phyloP scores from a whole-genome alignment of 192 early-diverging fungal species.

The Tieghemiomyces parasiticus region DNA sequence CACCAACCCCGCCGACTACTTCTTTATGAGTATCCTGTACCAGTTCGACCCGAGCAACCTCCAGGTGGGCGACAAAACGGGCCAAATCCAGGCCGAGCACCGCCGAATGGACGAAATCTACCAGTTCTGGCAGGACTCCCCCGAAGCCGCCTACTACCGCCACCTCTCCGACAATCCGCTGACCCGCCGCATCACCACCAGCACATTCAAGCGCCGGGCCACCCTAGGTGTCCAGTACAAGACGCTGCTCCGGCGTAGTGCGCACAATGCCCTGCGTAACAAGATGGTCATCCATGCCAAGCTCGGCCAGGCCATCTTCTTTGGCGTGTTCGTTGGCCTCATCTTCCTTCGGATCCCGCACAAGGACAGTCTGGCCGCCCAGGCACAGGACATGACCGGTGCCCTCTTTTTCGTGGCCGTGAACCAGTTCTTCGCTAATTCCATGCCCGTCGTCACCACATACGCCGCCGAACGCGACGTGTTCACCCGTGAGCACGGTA shows the following conservation, averaged over 20 bases:
- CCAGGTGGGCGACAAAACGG: background rate
- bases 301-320: constrained; percentile 23
- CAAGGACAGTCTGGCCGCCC: constrained; percentile 14
- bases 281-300: constrained; percentile 29
- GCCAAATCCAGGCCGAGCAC: constrained; percentile 1
- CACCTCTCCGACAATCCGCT: constrained; percentile 8
- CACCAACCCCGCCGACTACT: constrained; percentile 38
- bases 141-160: constrained; percentile 5
- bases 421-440: constrained; percentile 25
- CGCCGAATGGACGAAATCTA: constrained; percentile 14
- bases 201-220: constrained; percentile 18
- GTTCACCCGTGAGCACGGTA: constrained; percentile 37
- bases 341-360: constrained; percentile 32
- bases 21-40: constrained; percentile 39
- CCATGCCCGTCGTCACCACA: constrained; percentile 29
- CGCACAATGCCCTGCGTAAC: constrained; percentile 32
- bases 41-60: constrained; percentile 15
- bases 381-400: constrained; percentile 33
- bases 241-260: constrained; percentile 26
- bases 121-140: constrained; percentile 13
- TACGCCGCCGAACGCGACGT: constrained; percentile 37
- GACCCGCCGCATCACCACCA: constrained; percentile 13
- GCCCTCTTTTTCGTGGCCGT: constrained; percentile 33
- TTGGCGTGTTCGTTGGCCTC: constrained; percentile 35
- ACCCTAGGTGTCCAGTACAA: constrained; percentile 20